Conservation (phyloP, 495 filamentous ascomycete species). For the Aspergillus haitiensis region DNA sequence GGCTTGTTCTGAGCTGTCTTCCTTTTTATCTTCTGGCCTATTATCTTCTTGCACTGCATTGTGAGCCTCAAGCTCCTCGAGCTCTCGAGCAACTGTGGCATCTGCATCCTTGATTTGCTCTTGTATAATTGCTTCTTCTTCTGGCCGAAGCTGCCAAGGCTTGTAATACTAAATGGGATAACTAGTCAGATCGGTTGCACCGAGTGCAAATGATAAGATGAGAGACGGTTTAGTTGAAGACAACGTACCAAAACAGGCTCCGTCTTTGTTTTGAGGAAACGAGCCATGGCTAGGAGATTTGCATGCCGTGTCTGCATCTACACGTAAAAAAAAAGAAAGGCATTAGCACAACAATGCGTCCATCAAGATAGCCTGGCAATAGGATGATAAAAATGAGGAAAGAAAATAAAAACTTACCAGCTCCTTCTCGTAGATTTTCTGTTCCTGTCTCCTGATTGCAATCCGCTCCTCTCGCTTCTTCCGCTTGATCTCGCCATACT, state of each 20-base stretch:
- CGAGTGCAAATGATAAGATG: slow-evolving; percentile 9
- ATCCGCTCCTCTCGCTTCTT: slow-evolving; percentile 61
- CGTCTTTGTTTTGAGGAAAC: slow-evolving; percentile 70
- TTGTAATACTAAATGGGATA: slow-evolving; percentile 69
- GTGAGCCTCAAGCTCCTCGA: slow-evolving; percentile 49
- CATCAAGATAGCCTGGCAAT: neutral
- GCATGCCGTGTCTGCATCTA: slow-evolving; percentile 81
- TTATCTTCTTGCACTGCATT: slow-evolving; percentile 28
- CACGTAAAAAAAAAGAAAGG: neutral
- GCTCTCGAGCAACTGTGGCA: slow-evolving; percentile 50
- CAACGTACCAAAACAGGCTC: slow-evolving; percentile 74
- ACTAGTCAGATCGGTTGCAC: slow-evolving; percentile 16
- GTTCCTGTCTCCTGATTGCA: slow-evolving; percentile 62
- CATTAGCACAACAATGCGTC: neutral
- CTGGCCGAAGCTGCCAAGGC: slow-evolving; percentile 72
- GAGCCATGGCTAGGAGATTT: slow-evolving; percentile 69
- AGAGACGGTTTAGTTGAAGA: neutral
- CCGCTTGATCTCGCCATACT: slow-evolving; percentile 67
- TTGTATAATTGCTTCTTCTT: slow-evolving; percentile 61
- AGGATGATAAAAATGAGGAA: slow-evolving; percentile 1
- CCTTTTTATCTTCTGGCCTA: slow-evolving; percentile 16
- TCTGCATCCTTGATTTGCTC: slow-evolving; percentile 60
- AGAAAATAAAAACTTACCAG: slow-evolving; percentile 57
- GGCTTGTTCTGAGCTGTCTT: slow-evolving; percentile 22
- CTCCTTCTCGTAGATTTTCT: slow-evolving; percentile 74